Conservation (phyloP, 768 basidiomycete genomes). For the Multifurca ochricompacta region DNA sequence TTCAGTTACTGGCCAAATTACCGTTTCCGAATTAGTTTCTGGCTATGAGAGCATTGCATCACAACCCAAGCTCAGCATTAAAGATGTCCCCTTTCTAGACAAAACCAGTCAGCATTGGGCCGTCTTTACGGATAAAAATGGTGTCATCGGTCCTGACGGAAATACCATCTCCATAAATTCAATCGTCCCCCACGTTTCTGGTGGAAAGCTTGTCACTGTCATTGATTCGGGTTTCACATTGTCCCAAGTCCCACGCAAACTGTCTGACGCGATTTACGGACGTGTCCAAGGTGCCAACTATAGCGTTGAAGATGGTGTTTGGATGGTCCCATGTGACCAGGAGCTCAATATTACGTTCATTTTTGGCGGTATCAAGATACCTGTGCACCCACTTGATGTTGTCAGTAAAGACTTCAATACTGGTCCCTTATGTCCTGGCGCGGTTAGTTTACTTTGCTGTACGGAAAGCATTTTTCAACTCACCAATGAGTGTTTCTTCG, state of each 20-base stretch:
- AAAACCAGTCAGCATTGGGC: slow-evolving; percentile 79
- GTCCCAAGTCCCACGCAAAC: slow-evolving; percentile 64
- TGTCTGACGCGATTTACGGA: slow-evolving; percentile 76
- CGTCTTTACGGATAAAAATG: slow-evolving; percentile 55
- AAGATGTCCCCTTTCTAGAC: slow-evolving; percentile 52
- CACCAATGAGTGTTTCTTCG: slow-evolving; percentile 11
- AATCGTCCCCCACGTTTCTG: slow-evolving; percentile 60
- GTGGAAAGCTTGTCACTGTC: slow-evolving; percentile 59
- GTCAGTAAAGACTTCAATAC: slow-evolving; percentile 47
- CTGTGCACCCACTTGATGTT: slow-evolving; percentile 67
- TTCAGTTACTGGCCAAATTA: slow-evolving; percentile 53
- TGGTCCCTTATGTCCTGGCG: slow-evolving; percentile 50
- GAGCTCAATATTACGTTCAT: slow-evolving; percentile 62
- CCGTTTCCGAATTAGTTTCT: slow-evolving; percentile 55
- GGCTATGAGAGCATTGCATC: slow-evolving; percentile 52
- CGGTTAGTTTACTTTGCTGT: slow-evolving; percentile 38
- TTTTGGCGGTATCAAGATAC: slow-evolving; percentile 61
- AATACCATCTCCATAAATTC: slow-evolving; percentile 50
- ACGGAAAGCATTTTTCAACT: neutral
- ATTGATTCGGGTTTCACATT: slow-evolving; percentile 68
- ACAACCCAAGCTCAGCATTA: slow-evolving; percentile 59
- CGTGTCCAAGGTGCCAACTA: slow-evolving; percentile 67
- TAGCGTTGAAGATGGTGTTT: slow-evolving; percentile 45
- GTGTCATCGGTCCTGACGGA: slow-evolving; percentile 74
- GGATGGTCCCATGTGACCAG: slow-evolving; percentile 72